Evolutionary conservation across 139 green algal genomes (phyloP).

Genomic region (Diplosphaera chodatii): DNA sequence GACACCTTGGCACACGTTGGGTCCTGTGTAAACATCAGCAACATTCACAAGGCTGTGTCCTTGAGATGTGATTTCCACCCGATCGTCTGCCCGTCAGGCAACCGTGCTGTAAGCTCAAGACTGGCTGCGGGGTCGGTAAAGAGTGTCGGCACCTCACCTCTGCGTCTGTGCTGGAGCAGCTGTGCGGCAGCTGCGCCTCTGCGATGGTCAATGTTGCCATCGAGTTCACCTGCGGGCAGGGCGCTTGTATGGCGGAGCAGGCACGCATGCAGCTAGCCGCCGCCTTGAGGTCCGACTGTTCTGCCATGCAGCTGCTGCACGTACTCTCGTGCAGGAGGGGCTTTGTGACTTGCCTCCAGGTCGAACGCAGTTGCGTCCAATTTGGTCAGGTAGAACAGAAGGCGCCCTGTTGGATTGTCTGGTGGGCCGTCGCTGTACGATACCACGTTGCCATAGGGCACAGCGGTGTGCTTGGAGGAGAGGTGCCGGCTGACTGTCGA

Average conservation of each 20-base stretch:
- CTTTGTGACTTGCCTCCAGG: neutral
- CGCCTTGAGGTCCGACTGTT: no score
- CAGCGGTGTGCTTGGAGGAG: neutral
- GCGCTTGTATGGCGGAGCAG: no score
- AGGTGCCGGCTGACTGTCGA: conserved; percentile 21
- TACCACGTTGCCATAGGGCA: conserved; percentile 22
- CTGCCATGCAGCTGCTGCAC: no score
- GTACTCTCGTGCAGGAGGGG: no score
- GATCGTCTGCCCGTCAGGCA: no score
- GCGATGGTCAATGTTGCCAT: neutral
- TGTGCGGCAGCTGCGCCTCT: neutral
- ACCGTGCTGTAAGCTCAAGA: neutral
- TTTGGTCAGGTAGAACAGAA: conserved; percentile 46
- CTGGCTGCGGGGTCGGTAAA: neutral
- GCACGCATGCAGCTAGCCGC: no score
- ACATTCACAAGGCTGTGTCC: neutral
- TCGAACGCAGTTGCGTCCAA: conserved; percentile 27
- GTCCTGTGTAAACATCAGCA: conserved; percentile 10
- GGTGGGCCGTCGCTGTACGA: conserved; percentile 36
- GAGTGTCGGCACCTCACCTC: neutral
- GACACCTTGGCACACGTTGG: conserved; percentile 34
- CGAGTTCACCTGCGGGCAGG: neutral
- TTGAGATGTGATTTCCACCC: no score
- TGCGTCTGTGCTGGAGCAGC: neutral
- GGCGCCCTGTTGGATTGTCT: conserved; percentile 24